phyloP scores from a whole-genome alignment of 192 early-diverging fungal species.

The Rhizophagus clarus region DNA sequence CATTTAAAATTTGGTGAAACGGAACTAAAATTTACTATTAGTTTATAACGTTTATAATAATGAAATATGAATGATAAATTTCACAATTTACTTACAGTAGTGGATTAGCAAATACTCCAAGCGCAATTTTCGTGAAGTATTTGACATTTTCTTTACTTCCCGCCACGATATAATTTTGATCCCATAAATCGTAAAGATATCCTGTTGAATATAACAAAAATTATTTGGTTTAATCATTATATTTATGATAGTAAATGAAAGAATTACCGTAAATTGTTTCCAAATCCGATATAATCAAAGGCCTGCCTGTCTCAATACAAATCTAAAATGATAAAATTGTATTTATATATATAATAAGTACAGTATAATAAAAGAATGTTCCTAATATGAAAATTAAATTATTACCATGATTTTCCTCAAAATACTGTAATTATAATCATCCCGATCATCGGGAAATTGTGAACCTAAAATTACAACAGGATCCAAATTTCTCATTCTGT shows the following conservation, averaged over 20 bases:
- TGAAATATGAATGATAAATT: no score
- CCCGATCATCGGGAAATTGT: slow-evolving; percentile 24
- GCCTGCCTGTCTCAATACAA: slow-evolving; percentile 28
- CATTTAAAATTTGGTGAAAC: slow-evolving; percentile 17
- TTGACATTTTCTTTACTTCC: no score
- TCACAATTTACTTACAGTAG: no score
- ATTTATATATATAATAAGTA: no score
- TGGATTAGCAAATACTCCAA: no score
- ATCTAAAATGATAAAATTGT: not conserved
- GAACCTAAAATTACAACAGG: slow-evolving; percentile 24
- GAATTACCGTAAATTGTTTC: slow-evolving; percentile 20
- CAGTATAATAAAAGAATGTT: no score
- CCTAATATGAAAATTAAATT: not conserved
- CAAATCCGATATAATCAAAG: slow-evolving; percentile 26
- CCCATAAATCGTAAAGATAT: slow-evolving; percentile 31
- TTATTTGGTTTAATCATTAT: no score
- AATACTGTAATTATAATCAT: slow-evolving; percentile 31
- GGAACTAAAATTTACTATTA: no score
- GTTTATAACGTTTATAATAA: no score
- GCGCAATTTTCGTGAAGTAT: no score
- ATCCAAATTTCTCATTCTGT: not conserved
- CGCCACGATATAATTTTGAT: slow-evolving; percentile 25
- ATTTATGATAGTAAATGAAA: no score
- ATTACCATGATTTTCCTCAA: slow-evolving; percentile 27
- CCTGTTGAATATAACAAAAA: not conserved